Evolutionary conservation across 169 alveolate genomes (phyloP), one percentile per base, ranked within the genome.

Genomic region (Theileria orientalis): DNA sequence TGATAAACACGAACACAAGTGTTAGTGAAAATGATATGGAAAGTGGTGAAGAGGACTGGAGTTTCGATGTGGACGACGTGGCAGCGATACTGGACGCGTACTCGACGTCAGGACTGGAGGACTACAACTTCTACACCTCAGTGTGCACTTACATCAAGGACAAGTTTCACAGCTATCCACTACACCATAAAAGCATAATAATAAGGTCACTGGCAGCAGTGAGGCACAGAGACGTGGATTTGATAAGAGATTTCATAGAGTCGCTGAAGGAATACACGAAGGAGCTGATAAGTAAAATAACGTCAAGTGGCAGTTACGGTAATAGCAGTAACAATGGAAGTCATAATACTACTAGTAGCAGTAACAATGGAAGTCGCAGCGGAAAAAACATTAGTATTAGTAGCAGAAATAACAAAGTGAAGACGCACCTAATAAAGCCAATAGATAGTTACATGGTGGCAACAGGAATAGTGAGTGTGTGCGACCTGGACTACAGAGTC

Each of bases 41-140:
- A 37, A 7, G 5, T 37, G 44, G 44, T 9, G 16, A 37, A 37
- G 44, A 37, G 44, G 9, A 9, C 9, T 7, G 16, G 16, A 5
- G 9, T 5, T 82, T 60, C 29, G 89, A 74, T 14, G 70, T 69
- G 33, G 89, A 82, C 40, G 89, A 82, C 25, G 3, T 82, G 16
- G 70, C 84, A 27, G 74, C 84, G 32, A 82, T 82, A 27, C 46
- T 74, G 76, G 89, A 82, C 68, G 79, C 85, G 3, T 82, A 82
- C 42, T 52, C 82, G 54, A 74, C 41, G 35, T 83, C 89, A 6
- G 74, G 83, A 23, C 79, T 82, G 16, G 89, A 82, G 69, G 89
- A 82, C 37, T 57, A 72, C 59, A 74, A 60, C 27, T 82, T 82
- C 44, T 82, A 82, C 40, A 23, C 61, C n/a, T 11, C 29, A 54